These are phyloP conservation scores for Rostrohypoxylon terebratum DNA, from an alignment of 495 filamentous ascomycete genomes.

Conservation along the genomic window DNA sequence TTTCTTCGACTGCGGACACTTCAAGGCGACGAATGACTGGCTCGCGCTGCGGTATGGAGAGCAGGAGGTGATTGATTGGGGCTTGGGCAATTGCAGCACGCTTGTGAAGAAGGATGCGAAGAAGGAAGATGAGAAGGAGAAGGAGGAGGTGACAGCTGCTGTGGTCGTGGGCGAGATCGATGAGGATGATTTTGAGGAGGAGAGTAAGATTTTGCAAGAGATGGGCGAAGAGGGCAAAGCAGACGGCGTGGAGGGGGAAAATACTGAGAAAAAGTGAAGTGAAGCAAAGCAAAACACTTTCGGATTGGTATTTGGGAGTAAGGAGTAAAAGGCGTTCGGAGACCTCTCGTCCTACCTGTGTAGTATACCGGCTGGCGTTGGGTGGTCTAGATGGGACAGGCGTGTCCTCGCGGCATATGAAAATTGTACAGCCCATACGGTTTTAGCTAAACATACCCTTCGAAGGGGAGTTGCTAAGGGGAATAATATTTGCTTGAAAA, in stretches of 20 bases:
- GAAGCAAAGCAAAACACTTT: neutral
- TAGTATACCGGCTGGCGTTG: slow-evolving; percentile 29
- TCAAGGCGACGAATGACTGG: slow-evolving; percentile 91
- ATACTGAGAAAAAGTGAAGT: neutral
- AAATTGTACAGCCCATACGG: slow-evolving; percentile 36
- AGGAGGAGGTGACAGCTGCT: slow-evolving; percentile 20
- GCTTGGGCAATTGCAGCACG: slow-evolving; percentile 63
- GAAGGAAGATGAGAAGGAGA: slow-evolving; percentile 24
- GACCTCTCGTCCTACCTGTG: slow-evolving; percentile 14
- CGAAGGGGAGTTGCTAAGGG: slow-evolving; percentile 9
- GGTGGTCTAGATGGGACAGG: slow-evolving; percentile 7
- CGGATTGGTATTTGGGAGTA: neutral
- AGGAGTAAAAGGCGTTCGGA: slow-evolving; percentile 19
- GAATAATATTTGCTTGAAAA: slow-evolving; percentile 15
- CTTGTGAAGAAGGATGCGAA: slow-evolving; percentile 36
- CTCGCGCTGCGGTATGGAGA: slow-evolving; percentile 79
- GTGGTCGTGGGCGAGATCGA: slow-evolving; percentile 37
- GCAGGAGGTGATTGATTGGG: slow-evolving; percentile 88
- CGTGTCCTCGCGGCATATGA: slow-evolving; percentile 17
- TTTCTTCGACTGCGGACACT: slow-evolving; percentile 90
- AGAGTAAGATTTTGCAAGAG: slow-evolving; percentile 43
- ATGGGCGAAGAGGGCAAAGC: slow-evolving; percentile 32
- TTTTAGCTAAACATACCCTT: slow-evolving; percentile 12
- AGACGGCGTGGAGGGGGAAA: slow-evolving; percentile 23
- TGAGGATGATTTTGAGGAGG: slow-evolving; percentile 31